Conservation (phyloP, 495 filamentous ascomycete genomes). For the Entonaema liquescens region DNA sequence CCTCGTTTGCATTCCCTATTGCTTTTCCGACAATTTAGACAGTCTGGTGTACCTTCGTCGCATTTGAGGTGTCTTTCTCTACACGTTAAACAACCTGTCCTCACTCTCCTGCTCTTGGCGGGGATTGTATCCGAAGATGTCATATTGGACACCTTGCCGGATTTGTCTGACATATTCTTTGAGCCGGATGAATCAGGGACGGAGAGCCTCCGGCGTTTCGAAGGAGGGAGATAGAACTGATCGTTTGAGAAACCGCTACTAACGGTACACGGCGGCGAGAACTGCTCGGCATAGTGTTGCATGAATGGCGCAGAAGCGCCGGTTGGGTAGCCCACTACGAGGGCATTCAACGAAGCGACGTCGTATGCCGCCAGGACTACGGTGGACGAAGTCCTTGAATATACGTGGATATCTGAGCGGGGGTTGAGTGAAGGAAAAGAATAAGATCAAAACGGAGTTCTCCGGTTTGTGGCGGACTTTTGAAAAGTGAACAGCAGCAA, state of each 20-base stretch:
- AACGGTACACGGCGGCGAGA: conserved; percentile 47
- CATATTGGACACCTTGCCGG: conserved; percentile 41
- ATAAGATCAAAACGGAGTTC: not conserved
- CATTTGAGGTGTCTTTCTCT: conserved; percentile 73
- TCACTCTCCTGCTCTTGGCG: conserved; percentile 72
- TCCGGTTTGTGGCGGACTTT: not conserved
- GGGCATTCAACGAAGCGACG: conserved; percentile 36
- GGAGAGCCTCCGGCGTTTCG: conserved; percentile 41
- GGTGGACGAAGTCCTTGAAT: conserved; percentile 27
- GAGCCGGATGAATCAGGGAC: conserved; percentile 1
- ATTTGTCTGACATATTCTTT: conserved; percentile 33
- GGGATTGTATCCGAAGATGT: conserved; percentile 44
- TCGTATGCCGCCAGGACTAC: conserved; percentile 49
- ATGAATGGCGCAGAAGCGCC: conserved; percentile 44
- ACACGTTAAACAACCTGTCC: conserved; percentile 82
- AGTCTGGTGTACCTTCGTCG: conserved; percentile 83
- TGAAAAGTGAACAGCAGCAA: not conserved
- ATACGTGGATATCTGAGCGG: conserved; percentile 15
- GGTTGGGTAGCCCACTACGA: conserved; percentile 48
- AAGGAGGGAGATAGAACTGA: conserved; percentile 36
- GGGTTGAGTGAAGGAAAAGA: not conserved
- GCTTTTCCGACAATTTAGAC: conserved; percentile 89
- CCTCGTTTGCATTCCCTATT: conserved; percentile 86
- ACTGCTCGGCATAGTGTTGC: conserved; percentile 46
- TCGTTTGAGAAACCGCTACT: conserved; percentile 42